phyloP scores from a whole-genome alignment of 1,139 yeast species.

The Saccharomycopsis hybrid region DNA sequence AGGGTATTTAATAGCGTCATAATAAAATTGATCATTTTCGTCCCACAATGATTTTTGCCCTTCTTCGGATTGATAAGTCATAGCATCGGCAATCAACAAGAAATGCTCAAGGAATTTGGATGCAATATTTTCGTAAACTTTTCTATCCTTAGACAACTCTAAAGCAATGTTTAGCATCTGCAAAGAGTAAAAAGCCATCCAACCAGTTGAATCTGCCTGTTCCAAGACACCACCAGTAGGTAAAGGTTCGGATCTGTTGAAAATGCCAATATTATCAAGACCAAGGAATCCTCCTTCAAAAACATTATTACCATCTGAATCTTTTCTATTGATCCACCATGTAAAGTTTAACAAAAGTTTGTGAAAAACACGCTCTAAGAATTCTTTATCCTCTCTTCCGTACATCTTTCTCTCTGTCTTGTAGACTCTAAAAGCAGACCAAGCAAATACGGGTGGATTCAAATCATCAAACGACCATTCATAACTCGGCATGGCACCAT shows the following conservation, averaged over 20 bases:
- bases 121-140: slow-evolving; percentile 91
- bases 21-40: slow-evolving; percentile 82
- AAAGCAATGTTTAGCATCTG: slow-evolving; percentile 93
- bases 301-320: slow-evolving; percentile 79
- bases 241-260: slow-evolving; percentile 88
- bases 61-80: slow-evolving; percentile 55
- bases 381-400: slow-evolving; percentile 74
- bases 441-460: slow-evolving; percentile 96
- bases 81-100: slow-evolving; percentile 87
- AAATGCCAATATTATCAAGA: slow-evolving; percentile 87
- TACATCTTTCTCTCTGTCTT: slow-evolving; percentile 86
- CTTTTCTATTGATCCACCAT: slow-evolving; percentile 98
- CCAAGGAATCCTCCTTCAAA: slow-evolving; percentile 97
- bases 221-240: slow-evolving; percentile 92
- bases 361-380: slow-evolving; percentile 88
- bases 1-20: slow-evolving; percentile 89
- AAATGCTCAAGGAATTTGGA: slow-evolving; percentile 95
- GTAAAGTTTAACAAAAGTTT: slow-evolving; percentile 84
- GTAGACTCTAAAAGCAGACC: slow-evolving; percentile 90
- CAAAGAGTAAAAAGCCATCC: slow-evolving; percentile 94
- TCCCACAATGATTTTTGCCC: slow-evolving; percentile 77
- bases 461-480: slow-evolving; percentile 97
- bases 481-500: slow-evolving; percentile 97
- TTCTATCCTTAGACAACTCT: slow-evolving; percentile 79
- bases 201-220: slow-evolving; percentile 96